Percentiles rank a stretch among this genome's conserved stretches.
Conservation (phyloP, 2,329 filamentous ascomycete species). For the Pseudogymnoascus sp. region DNA sequence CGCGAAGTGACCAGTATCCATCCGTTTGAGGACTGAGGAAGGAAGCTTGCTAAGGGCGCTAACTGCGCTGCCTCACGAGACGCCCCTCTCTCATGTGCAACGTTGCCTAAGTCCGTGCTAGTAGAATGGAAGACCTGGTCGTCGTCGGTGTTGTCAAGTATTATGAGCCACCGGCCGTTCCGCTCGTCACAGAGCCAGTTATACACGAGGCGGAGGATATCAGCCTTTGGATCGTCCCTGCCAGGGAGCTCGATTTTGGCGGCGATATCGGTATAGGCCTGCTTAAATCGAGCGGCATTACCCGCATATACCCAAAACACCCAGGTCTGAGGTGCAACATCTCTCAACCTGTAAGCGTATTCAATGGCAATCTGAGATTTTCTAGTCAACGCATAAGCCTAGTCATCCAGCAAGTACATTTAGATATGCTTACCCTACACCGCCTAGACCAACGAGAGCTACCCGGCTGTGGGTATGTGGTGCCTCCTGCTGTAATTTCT, state of each 20-base stretch:
- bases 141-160: slow-evolving; percentile 22
- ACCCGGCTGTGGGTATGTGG: slow-evolving; percentile 13
- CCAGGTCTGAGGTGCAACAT: background rate
- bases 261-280: slow-evolving; percentile 20
- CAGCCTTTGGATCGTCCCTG: slow-evolving; percentile 16
- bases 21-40: slow-evolving; percentile 9
- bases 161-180: slow-evolving; percentile 20
- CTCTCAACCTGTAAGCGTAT: slow-evolving; percentile 16
- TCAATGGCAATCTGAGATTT: slow-evolving; percentile 23
- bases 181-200: slow-evolving; percentile 18
- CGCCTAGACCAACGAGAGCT: slow-evolving; percentile 16
- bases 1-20: slow-evolving; percentile 12
- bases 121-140: slow-evolving; percentile 10
- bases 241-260: slow-evolving; percentile 14
- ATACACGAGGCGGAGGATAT: slow-evolving; percentile 14
- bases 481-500: slow-evolving; percentile 5
- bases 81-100: background rate
- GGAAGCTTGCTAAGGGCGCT: background rate
- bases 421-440: slow-evolving; percentile 14
- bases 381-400: background rate
- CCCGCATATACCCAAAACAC: slow-evolving; percentile 22
- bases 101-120: background rate
- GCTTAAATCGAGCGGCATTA: slow-evolving; percentile 14
- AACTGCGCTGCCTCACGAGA: background rate
- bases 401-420: background rate